phyloP scores from a whole-genome alignment of 108 stramenopile species.

The Parmales sp. region DNA sequence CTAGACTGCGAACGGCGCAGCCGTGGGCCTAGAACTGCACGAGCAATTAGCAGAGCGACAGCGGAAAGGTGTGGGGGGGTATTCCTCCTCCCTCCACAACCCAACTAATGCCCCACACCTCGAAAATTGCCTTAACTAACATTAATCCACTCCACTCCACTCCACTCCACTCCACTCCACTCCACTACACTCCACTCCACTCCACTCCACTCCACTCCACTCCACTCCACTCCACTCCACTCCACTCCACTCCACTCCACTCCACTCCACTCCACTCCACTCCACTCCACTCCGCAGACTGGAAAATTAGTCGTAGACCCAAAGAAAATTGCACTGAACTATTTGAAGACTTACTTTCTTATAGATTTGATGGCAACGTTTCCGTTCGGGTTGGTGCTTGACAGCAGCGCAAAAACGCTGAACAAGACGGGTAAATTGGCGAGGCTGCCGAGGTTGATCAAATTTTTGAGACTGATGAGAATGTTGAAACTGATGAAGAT shows the following conservation, averaged over 20 bases:
- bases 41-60: too few relatives aligned
- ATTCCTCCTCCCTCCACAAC: too few relatives aligned
- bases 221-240: background rate
- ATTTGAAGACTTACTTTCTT: constrained; percentile 22
- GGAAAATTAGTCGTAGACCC: background rate
- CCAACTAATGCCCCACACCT: too few relatives aligned
- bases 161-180: too few relatives aligned
- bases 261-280: background rate
- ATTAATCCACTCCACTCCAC: background rate
- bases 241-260: too few relatives aligned
- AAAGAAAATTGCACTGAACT: constrained; percentile 21
- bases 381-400: constrained; percentile 24
- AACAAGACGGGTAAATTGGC: constrained; percentile 25
- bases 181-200: too few relatives aligned
- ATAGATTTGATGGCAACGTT: constrained; percentile 27
- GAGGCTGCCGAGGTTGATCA: constrained; percentile 23
- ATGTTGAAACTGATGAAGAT: constrained; percentile 22
- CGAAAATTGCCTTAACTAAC: too few relatives aligned
- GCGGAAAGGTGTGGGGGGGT: too few relatives aligned
- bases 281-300: background rate
- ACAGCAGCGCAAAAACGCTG: background rate
- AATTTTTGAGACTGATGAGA: constrained; percentile 17
- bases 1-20: too few relatives aligned
- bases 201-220: too few relatives aligned
- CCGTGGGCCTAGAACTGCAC: too few relatives aligned